Evolutionary conservation across 139 green algal genomes (phyloP), one percentile per base, ranked within the genome.

Genomic region (Desmodesmus armatus): DNA sequence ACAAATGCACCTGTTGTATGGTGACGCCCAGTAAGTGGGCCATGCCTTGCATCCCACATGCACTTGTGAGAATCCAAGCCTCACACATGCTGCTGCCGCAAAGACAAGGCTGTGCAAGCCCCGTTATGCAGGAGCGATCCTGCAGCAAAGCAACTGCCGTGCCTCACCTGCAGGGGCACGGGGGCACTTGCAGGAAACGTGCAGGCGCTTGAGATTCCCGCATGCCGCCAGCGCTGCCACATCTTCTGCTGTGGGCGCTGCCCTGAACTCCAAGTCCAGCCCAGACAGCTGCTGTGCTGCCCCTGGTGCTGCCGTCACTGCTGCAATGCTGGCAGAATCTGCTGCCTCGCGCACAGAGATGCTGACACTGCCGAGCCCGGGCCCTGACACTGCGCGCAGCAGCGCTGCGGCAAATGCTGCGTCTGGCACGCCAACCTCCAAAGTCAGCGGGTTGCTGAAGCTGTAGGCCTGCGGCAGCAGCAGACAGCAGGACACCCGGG

Each of bases 351-450:
- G 70, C 49, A 87, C 51, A 23, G 51, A 7, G 4, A 82, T 17
- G 5, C 11, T 19, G 39, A 87, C 2, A 19, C 39, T 47, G 6
- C 4, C 40, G 23, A 82, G 41, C 27, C 70, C 71, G 29, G 39
- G 51, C 6, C 71, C 71, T 33, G 47, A 25, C 5, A 72, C 67
- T 13, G 53, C 71, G 27, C 65, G 43, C 55, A 87, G 58, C 70
- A 87, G 40, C 9, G 67, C 49, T 4, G 82, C 67, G 37, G 21
- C 82, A 35, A 49, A 87, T 49, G 55, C 53, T 29, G 82, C 82
- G 44, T 87, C 82, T n/a, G 82, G 82, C n/a, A 87, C 82, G 9
- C 82, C 82, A 25, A 87, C 40, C 71, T 87, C 82, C 43, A 87
- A 55, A 40, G 51, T 37, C 19, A 87, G 40, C 5, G 71, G 33